phyloP scores from a whole-genome alignment of 2,329 filamentous ascomycete species.

The Aspergillus hiratsukae region DNA sequence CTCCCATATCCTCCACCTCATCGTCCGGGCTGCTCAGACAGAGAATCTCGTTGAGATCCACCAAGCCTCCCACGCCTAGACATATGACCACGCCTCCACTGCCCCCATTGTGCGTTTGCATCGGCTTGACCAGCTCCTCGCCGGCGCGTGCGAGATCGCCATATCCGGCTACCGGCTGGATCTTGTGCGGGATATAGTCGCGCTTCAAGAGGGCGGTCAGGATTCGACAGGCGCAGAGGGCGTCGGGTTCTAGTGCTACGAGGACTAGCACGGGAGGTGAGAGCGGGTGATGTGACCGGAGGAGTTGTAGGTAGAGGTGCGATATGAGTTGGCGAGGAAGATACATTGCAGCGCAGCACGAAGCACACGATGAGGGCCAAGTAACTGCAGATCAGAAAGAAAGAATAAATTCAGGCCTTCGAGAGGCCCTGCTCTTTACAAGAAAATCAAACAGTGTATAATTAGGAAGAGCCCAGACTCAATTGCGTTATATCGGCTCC shows the following conservation, averaged over 20 bases:
- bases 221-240: constrained; percentile 91
- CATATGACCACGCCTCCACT: constrained; percentile 87
- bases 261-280: constrained; percentile 88
- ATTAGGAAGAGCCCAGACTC: neutral
- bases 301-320: constrained; percentile 85
- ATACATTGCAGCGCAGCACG: constrained; percentile 64
- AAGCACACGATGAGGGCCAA: constrained; percentile 14
- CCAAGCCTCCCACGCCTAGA: constrained; percentile 84
- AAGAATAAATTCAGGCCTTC: constrained; percentile 7
- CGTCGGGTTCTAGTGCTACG: constrained; percentile 89
- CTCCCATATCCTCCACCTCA: constrained; percentile 60
- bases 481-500: neutral
- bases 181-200: constrained; percentile 97
- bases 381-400: neutral
- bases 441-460: constrained; percentile 7
- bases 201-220: constrained; percentile 89
- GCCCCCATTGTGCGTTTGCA: constrained; percentile 81
- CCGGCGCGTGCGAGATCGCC: constrained; percentile 78
- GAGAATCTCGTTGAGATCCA: constrained; percentile 77
- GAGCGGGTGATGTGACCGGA: constrained; percentile 80
- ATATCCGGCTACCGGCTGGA: constrained; percentile 91
- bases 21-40: constrained; percentile 69
- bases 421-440: constrained; percentile 13
- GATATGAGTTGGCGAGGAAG: constrained; percentile 84
- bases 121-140: constrained; percentile 71